phyloP scores from a whole-genome alignment of 805 yeast species.

The Candida tammaniensis region DNA sequence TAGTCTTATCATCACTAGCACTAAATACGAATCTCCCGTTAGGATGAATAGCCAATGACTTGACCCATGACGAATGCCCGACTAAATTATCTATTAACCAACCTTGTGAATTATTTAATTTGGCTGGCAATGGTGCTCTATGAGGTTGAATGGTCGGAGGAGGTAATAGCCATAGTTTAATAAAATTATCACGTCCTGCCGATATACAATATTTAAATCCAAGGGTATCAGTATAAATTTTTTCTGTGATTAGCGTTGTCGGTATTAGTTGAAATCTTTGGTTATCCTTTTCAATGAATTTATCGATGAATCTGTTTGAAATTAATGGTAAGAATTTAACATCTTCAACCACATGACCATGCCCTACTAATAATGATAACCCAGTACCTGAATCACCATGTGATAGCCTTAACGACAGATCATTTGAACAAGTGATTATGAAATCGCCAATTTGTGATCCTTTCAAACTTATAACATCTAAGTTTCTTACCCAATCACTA shows the following conservation, averaged over 20 bases:
- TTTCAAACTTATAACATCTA: conserved; percentile 40
- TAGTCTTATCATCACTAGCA: conserved; percentile 75
- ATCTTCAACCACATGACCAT: conserved; percentile 78
- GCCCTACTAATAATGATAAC: conserved; percentile 66
- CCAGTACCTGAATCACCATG: conserved; percentile 68
- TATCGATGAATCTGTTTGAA: conserved; percentile 49
- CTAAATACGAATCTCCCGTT: conserved; percentile 67
- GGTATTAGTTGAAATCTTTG: conserved; percentile 32
- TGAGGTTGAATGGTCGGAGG: conserved; percentile 57
- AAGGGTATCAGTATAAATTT: conserved; percentile 27
- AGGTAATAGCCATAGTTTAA: conserved; percentile 78
- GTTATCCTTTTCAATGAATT: conserved; percentile 31
- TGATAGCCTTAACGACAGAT: conserved; percentile 67
- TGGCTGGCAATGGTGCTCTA: conserved; percentile 53
- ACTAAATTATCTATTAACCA: conserved; percentile 51
- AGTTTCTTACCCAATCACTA: conserved; percentile 80
- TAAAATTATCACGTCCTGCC: conserved; percentile 73
- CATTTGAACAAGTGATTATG: conserved; percentile 73
- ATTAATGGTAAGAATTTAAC: conserved; percentile 61
- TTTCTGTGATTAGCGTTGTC: conserved; percentile 24
- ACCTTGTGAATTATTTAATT: conserved; percentile 55
- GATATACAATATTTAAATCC: conserved; percentile 73
- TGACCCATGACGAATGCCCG: conserved; percentile 90
- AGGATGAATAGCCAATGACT: conserved; percentile 68
- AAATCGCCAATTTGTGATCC: conserved; percentile 45